Base-by-base conservation (phyloP, 495 filamentous ascomycete genomes). In the Xylaria palmicola region DNA sequence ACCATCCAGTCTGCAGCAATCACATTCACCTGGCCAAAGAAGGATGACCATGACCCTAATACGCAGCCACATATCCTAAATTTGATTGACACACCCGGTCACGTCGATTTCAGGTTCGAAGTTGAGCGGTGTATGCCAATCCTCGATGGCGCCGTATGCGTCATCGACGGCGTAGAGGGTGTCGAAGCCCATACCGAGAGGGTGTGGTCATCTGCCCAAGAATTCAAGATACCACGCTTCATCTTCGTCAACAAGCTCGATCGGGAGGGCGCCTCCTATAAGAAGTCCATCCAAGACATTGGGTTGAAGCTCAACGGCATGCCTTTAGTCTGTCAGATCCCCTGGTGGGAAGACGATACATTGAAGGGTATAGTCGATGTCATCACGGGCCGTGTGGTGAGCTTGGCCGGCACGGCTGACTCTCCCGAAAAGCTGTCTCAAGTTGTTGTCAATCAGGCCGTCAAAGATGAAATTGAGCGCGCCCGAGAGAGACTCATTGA, bases 1-100 rank as follows among this genome's bases (percentile, higher is more conserved):
- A 99, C 95, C 30, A 98, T 99, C 63, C 96, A 98, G 68, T 97
- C 93, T 7, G 94, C 95, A 3, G 93, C 94, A 20, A 94, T 99
- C 56, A 96, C 93, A 3, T 96, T 98, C 72, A 81, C 88, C 61
- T 99, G 95, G 95, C 77, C 79, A 17, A 72, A 50, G 44, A 75
- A 68, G 51, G 59, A 68, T 19, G 59, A 56, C 56, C 68, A 68
- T 22, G 62, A 73, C 59, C 59, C 64, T 37, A 76, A 59, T 71
- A 76, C 54, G 53, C 80, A 61, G 62, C 79, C 67, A 65, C 82
- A 77, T 56, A 73, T 72, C 19, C 88, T 99, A 69, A 98, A 98
- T 74, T 79, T 99, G 1, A 98, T 99, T 47, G 95, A 99, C 73
- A 99, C 95, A 0, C 95, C 95, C 0, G 95, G 95, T 3, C 95